Evolutionary conservation across 495 filamentous ascomycete species (phyloP), one percentile per base, ranked within the genome.

Genomic region (Penicillium waksmanii): DNA sequence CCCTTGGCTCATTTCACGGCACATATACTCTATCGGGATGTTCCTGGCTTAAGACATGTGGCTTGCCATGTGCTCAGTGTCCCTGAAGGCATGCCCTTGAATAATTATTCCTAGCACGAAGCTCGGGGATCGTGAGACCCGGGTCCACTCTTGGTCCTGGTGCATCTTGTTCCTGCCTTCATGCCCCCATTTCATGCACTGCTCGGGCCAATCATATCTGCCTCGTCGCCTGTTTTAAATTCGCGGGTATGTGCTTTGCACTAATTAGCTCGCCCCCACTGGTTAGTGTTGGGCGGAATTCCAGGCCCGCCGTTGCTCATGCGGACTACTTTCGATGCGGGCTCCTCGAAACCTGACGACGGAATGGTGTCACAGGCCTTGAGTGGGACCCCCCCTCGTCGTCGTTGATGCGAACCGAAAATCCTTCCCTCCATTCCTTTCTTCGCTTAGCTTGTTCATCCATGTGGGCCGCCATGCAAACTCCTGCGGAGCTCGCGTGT

Each of bases 391-490:
- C 27, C 49, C 27, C 15, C 36, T 49, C 46, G 51, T 50, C 52
- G 56, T 63, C 56, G 36, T 62, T n/a, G 53, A 55, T 59, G 56
- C 56, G 51, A 58, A 56, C 56, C 56, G 65, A 65, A 53, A 65
- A 68, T 68, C 63, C 51, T 58, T 66, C 51, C 27, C 60, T 54
- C 61, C 61, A 66, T 66, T 66, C 57, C 56, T 57, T 51, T 57
- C 49, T 58, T 52, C 42, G 42, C 38, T 58, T 19, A 48, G 25
- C 47, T 63, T 52, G 51, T 43, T 51, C 23, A 48, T 53, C 66
- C 66, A 71, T 71, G 66, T 71, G 68, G 68, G 57, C 63, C 63
- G 56, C 48, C 58, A 56, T 63, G 56, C 36, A 58, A 63, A 51
- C 47, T 62, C 51, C 65, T 59, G 56, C 51, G 31, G 36, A 66